Evolutionary conservation across 176 grass and related monocot species (phyloP), one percentile per base, ranked within the genome.

Genomic region (Oropetium thomaeum): DNA sequence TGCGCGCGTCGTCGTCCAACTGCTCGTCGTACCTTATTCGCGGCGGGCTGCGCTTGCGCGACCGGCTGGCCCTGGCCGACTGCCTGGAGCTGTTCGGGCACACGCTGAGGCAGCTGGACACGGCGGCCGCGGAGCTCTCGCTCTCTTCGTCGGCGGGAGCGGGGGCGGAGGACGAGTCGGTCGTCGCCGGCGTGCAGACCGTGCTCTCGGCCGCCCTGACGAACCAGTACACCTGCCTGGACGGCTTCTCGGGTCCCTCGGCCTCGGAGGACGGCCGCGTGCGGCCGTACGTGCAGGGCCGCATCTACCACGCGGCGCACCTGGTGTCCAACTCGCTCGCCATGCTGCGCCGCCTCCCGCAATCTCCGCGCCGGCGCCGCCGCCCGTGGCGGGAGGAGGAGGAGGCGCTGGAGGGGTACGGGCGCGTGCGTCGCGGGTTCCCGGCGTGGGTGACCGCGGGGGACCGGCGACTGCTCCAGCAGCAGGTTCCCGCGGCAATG

Each of bases 211-310:
- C 85, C 3, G 95, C 95, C 3, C 71, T 93, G 65, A 97, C 95
- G 0, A 97, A 97, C 84, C 95, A 93, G 86, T 93, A 91, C 74
- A 97, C 95, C 17, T 97, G 95, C 76, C 88, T 97, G 19, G 88
- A 93, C 3, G 95, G 90, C 15, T 93, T 93, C 77, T 55, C 78
- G 13, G 80, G 74, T 0, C 86, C 86, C 12, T 76, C 78, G 15
- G 70, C 35, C 9, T 79, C 34, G 22, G 87, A 82, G 28, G 85
- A 84, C 52, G 84, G 87, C 0, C 87, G 90, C 57, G 92, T 95
- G 10, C 83, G 82, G 34, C 88, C 93, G 1, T 93, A 44, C 77
- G 81, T 97, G 73, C 83, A 97, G 87, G 80, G 88, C 80, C 88
- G 93, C n/a, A 88, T 97, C 37, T 82, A 84, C 90, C 93, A 93